Evolutionary conservation across 2,329 filamentous ascomycete genomes (phyloP), one percentile per base, ranked within the genome.

Genomic region (Cercospora sp.): DNA sequence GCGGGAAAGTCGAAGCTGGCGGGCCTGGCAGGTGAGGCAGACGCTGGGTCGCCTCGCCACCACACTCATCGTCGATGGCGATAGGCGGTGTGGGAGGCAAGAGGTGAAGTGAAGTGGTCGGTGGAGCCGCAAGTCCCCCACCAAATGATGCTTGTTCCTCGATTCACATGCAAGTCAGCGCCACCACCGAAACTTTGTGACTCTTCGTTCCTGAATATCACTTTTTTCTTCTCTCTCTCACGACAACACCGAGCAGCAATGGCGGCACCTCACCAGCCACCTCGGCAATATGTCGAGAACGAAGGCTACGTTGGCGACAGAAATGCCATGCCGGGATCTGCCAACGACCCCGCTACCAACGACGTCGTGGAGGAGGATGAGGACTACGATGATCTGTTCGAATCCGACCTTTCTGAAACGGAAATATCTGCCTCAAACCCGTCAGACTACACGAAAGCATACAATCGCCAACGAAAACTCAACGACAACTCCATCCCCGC

Each of bases 401-500:
- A 89, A 4, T 84, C 89, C 53, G 87, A 89, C 66, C 83, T 87
- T 26, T 84, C 84, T 65, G 78, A 79, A 24, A 72, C 74, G 8
- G 85, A 87, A 30, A 82, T 88, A 60, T 82, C 83, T 7, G 84
- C 87, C 0, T 85, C 82, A 1, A 87, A 89, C 69, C 82, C 85
- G 0, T 75, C 86, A 45, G 91, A 97, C 79, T 86, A 93, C 66
- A 93, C 92, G 43, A 95, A 96, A 81, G 89, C 90, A 7, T 95
- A 95, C 84, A 97, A 97, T 79, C 90, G 93, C 69, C 92, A 96
- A 78, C 86, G 88, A 68, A 89, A 89, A 76, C 80, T 91, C 66
- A 88, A 89, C 76, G 86, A 88, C 74, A 74, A 79, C 18, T 80
- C 79, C 37, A 80, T 83, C 63, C 82, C 81, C 49, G 78, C 79